Evolutionary conservation across 2,329 filamentous ascomycete species (phyloP).

Genomic region (Pseudogymnoascus destructans): DNA sequence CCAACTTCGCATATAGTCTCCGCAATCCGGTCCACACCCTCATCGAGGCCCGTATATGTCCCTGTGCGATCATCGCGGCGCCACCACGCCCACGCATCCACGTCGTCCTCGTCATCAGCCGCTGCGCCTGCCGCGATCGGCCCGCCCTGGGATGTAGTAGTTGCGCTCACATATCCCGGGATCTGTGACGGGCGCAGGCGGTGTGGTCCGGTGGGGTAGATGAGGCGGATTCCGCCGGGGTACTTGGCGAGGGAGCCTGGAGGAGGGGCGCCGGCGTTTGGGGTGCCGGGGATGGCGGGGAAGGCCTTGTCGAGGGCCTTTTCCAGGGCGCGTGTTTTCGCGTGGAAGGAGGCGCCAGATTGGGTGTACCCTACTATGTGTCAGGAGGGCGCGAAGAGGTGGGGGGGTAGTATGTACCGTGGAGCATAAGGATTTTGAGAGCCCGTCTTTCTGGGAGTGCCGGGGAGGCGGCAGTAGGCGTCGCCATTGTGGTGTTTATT

Average conservation of each 20-base stretch:
- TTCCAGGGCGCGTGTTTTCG: conserved; percentile 77
- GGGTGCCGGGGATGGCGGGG: conserved; percentile 41
- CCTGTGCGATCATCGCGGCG: conserved; percentile 49
- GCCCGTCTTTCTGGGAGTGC: conserved; percentile 10
- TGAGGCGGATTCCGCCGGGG: conserved; percentile 35
- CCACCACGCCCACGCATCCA: conserved; percentile 78
- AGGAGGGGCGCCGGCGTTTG: conserved; percentile 39
- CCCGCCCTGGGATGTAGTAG: background rate
- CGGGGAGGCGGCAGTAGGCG: background rate
- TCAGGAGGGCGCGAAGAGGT: background rate
- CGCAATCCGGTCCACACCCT: conserved; percentile 52
- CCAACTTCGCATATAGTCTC: conserved; percentile 46
- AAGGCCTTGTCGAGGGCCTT: conserved; percentile 70
- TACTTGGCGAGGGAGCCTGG: conserved; percentile 34
- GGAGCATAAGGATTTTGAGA: conserved; percentile 63
- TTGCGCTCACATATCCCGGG: conserved; percentile 45
- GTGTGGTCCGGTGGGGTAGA: conserved; percentile 58
- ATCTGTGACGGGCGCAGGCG: conserved; percentile 52
- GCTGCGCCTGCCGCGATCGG: conserved; percentile 29
- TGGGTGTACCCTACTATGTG: conserved; percentile 63
- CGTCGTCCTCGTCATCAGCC: conserved; percentile 35
- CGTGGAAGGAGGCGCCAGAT: conserved; percentile 70
- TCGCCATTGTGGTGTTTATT: conserved; percentile 5
- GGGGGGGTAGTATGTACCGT: conserved; percentile 37
- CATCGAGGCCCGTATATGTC: conserved; percentile 55